A percentile compares a stretch with the other conserved stretches of the same genome.
phyloP scores from a whole-genome alignment of 768 basidiomycete species.

The Hygrocybe punicea region DNA sequence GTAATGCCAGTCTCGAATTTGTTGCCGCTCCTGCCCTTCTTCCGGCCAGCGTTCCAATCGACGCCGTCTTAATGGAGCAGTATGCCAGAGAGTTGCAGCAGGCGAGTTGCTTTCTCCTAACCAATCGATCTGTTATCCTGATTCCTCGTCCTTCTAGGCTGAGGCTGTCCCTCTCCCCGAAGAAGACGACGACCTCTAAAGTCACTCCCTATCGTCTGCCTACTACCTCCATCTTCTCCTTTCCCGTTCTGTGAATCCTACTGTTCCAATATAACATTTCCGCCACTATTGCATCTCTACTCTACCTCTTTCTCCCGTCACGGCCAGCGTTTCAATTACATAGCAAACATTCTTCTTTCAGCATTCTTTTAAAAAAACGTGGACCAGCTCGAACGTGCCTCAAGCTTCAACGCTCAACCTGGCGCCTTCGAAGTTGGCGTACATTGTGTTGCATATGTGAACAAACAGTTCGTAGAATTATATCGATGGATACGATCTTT shows the following conservation, averaged over 20 bases:
- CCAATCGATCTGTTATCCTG: background rate
- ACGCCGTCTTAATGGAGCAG: slow-evolving; percentile 68
- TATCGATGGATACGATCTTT: too few relatives aligned
- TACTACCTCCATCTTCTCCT: slow-evolving; percentile 16
- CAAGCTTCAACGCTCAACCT: too few relatives aligned
- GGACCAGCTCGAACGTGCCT: too few relatives aligned
- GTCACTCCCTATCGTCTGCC: slow-evolving; percentile 3
- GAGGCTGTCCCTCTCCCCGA: slow-evolving; percentile 93
- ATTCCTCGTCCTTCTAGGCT: slow-evolving; percentile 47
- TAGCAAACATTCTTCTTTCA: too few relatives aligned
- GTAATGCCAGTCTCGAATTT: slow-evolving; percentile 86
- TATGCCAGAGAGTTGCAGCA: slow-evolving; percentile 74
- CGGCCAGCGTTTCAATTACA: too few relatives aligned
- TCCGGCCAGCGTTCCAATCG: slow-evolving; percentile 89
- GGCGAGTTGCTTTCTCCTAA: slow-evolving; percentile 36
- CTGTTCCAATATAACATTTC: slow-evolving; percentile 24
- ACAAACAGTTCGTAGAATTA: too few relatives aligned
- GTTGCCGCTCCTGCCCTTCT: slow-evolving; percentile 95
- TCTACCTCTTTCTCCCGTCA: too few relatives aligned
- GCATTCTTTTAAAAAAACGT: too few relatives aligned
- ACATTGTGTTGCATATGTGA: too few relatives aligned
- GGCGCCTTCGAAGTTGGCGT: too few relatives aligned
- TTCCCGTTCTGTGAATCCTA: slow-evolving; percentile 18
- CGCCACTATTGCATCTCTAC: too few relatives aligned
- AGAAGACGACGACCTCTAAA: slow-evolving; percentile 86